Base-by-base conservation (phyloP, 2,329 filamentous ascomycete species). In the Microsporum ferrugineum region DNA sequence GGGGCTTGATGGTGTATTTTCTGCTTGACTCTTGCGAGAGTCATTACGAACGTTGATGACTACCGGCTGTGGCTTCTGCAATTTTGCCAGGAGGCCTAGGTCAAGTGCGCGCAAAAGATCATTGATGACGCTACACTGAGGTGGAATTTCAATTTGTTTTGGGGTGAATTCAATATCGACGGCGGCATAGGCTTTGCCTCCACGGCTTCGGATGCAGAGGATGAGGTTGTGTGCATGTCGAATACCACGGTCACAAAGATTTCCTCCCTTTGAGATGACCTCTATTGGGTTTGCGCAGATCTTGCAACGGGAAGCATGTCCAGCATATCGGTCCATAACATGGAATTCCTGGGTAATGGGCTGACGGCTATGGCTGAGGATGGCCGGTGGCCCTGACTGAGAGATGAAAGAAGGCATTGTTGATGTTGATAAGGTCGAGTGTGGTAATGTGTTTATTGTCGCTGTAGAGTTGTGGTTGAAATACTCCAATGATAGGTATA, bases 341-440 rank as follows among this genome's bases (percentile, higher is more conserved):
- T 68, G 71, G 31, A 66, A 60, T 63, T 75, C 73, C 55, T 74
- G 23, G 59, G 63, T 7, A 68, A 66, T 12, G 61, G 64, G 29
- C 70, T 67, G 43, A 63, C 66, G 61, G 64, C 51, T 14, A 6
- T 55, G 29, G 51, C 51, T 55, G 6, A 55, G 14, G 33, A 55
- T 55, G 2, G 51, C 23, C 5, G 29, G 51, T 14, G 14, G 51
- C 1, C 31, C 33, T 8, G 31, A 29, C 3, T 29, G 68, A 67
- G 65, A 64, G 56, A 62, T 41, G 57, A 64, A 23, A 27, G 61
- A 64, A 57, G 64, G 64, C 64, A 67, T 87, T 85, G 67, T 91
- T 57, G 45, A 31, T 36, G 51, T 31, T 55, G n/a, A 5, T 55
- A 12, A 17, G 23, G 51, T 55, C n/a, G 29, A 8, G 10, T n/a